These are phyloP conservation scores for Cytospora mali DNA, from an alignment of 2,329 filamentous ascomycete genomes.

Conservation along the genomic window DNA sequence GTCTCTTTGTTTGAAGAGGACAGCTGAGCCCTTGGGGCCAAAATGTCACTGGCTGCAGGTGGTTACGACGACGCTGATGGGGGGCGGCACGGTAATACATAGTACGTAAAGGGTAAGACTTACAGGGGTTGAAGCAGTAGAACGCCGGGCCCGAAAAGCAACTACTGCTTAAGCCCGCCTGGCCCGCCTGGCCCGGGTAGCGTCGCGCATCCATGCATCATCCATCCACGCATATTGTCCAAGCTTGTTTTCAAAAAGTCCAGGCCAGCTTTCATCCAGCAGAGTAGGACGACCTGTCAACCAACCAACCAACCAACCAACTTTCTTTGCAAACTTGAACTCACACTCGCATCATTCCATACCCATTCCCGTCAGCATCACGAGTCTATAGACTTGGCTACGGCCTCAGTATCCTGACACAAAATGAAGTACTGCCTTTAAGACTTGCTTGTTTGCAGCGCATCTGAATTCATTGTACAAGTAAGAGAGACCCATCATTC, in stretches of 20 bases:
- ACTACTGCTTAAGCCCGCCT: not conserved
- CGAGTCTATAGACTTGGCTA: constrained; percentile 22
- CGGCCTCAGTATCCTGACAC: constrained; percentile 18
- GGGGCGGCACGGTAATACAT: not conserved
- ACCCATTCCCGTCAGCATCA: constrained; percentile 17
- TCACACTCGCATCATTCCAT: constrained; percentile 13
- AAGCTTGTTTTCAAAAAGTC: constrained; percentile 18
- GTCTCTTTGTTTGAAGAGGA: constrained; percentile 18
- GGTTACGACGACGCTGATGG: not conserved
- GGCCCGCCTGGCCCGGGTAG: not conserved
- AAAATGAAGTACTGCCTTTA: constrained; percentile 28
- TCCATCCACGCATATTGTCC: not conserved
- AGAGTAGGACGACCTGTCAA: not conserved
- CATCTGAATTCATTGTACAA: constrained; percentile 25
- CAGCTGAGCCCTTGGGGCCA: constrained; percentile 9
- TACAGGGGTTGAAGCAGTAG: not conserved
- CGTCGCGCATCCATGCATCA: too few species aligned
- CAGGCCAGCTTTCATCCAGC: constrained; percentile 21
- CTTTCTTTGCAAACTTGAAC: not conserved
- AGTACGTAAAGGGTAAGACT: not conserved
- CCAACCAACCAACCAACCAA: not conserved
- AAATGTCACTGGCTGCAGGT: constrained; percentile 13
- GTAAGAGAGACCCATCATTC: constrained; percentile 13
- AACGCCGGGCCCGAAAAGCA: not conserved
- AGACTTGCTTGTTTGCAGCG: constrained; percentile 21